Conservation (phyloP, 2,329 filamentous ascomycete species). For the Westerdykella ornata region DNA sequence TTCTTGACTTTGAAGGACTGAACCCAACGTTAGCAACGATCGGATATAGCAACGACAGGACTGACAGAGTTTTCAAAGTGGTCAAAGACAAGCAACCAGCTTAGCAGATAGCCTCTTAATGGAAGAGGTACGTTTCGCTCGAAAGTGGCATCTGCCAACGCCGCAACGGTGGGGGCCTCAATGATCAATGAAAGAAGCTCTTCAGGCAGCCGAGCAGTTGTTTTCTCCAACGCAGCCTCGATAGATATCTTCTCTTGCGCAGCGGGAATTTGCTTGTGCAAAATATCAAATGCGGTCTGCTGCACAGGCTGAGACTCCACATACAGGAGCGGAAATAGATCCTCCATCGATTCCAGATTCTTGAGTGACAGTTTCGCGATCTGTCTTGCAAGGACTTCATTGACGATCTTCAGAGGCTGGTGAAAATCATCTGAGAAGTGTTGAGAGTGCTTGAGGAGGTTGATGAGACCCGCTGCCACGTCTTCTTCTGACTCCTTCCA, state of each 20-base stretch:
- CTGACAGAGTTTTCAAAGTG: constrained; percentile 64
- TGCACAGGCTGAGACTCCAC: constrained; percentile 71
- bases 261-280: constrained; percentile 72
- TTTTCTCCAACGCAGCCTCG: constrained; percentile 66
- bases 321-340: constrained; percentile 69
- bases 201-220: constrained; percentile 66
- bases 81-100: constrained; percentile 87
- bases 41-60: neutral
- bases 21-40: constrained; percentile 17
- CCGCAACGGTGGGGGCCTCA: constrained; percentile 66
- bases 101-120: constrained; percentile 73
- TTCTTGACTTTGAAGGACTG: constrained; percentile 72
- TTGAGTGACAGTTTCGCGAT: constrained; percentile 58
- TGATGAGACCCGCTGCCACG: constrained; percentile 54
- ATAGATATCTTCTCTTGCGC: constrained; percentile 77
- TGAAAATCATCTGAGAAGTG: constrained; percentile 49
- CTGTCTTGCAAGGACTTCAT: constrained; percentile 64
- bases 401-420: constrained; percentile 67
- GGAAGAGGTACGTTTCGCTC: constrained; percentile 59
- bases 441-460: constrained; percentile 53
- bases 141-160: constrained; percentile 59
- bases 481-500: constrained; percentile 55
- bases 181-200: constrained; percentile 79
- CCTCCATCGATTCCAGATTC: constrained; percentile 56
- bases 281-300: constrained; percentile 68